Evolutionary conservation across 2,329 filamentous ascomycete genomes (phyloP).

Genomic region (Alternaria angustiovoidea): DNA sequence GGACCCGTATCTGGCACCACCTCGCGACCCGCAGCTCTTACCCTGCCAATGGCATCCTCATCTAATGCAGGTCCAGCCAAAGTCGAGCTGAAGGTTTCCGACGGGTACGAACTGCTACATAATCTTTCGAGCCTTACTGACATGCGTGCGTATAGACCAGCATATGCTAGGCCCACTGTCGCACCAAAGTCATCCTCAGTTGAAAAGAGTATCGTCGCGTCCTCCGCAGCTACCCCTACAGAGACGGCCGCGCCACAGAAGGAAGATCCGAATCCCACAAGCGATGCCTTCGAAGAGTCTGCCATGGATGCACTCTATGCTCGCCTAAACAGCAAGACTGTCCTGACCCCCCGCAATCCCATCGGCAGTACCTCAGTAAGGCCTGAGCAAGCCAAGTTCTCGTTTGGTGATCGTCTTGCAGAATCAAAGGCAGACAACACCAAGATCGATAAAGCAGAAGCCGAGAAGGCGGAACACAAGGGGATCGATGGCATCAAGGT

Average conservation of each 20-base stretch:
- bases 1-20: constrained; percentile 1
- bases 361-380: not conserved
- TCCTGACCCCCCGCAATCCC: not conserved
- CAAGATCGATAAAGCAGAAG: not conserved
- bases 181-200: not conserved
- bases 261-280: not conserved
- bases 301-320: constrained; percentile 32
- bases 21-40: not conserved
- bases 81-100: constrained; percentile 12
- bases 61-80: constrained; percentile 13
- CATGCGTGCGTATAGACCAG: constrained; percentile 1
- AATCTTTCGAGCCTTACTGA: constrained; percentile 8
- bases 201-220: constrained; percentile 6
- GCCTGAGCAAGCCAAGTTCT: constrained; percentile 12
- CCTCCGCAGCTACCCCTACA: not conserved
- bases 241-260: constrained; percentile 1
- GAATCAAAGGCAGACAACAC: not conserved
- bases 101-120: constrained; percentile 22
- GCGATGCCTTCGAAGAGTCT: constrained; percentile 4
- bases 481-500: not conserved
- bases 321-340: constrained; percentile 19
- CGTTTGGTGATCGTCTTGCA: constrained; percentile 4
- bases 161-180: not conserved
- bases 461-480: not conserved
- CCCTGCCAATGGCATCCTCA: not conserved